Evolutionary conservation across 352 stramenopile genomes (phyloP).

Genomic region (Globisporangium radiosum): DNA sequence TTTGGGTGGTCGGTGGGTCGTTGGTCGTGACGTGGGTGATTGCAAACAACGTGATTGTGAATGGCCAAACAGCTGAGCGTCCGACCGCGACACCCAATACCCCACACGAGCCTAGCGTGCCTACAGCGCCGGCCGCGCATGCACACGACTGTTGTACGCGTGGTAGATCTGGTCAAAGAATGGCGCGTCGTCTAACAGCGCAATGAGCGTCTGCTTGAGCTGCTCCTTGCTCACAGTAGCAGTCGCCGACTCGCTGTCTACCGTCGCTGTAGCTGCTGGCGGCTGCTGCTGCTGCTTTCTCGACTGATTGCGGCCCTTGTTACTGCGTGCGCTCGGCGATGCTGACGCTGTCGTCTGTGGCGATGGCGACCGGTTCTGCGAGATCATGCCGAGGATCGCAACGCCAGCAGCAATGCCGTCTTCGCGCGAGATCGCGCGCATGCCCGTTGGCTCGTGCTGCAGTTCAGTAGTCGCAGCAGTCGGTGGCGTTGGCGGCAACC

Average conservation of each 20-base stretch:
- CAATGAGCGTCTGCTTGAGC: constrained; percentile 81
- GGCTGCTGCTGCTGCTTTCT: constrained; percentile 15
- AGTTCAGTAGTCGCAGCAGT: constrained; percentile 6
- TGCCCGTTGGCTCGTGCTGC: constrained; percentile 27
- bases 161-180: constrained; percentile 89
- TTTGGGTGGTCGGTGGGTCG: no score
- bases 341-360: constrained; percentile 3
- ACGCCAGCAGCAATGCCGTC: constrained; percentile 78
- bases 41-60: no score
- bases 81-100: no score
- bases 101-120: background rate
- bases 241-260: background rate
- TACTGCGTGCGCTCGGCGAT: background rate
- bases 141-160: constrained; percentile 69
- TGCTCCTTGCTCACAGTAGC: constrained; percentile 73
- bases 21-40: no score
- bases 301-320: constrained; percentile 17
- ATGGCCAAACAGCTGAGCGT: no score
- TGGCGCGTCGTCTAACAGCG: constrained; percentile 68
- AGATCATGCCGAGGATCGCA: constrained; percentile 81
- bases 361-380: constrained; percentile 22
- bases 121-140: constrained; percentile 22
- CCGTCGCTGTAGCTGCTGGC: constrained; percentile 7
- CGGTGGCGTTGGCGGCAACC: constrained; percentile 10
- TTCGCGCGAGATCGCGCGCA: constrained; percentile 65